Base-by-base conservation (phyloP, 148 eudicot species). In the Rhododendron henanense region DNA sequence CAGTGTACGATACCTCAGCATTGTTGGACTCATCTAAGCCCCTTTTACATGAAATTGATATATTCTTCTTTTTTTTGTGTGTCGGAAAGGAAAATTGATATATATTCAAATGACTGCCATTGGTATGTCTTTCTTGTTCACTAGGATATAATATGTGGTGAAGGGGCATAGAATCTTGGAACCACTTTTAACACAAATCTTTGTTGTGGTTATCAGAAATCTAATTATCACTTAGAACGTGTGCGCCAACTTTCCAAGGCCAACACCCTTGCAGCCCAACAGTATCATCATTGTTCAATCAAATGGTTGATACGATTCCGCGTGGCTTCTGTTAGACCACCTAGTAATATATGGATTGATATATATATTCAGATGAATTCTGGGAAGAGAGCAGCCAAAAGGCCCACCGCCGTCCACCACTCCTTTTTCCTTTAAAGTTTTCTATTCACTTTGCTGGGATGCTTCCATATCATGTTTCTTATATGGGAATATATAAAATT, bases 401-500 rank as follows among this genome's bases (percentile, higher is more conserved):
- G 6, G 45, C 25, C 35, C 57, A 25, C 19, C 57, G 57, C 50
- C 81, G 2, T 79, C 50, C 57, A 45, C 81, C 31, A 10, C 81
- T 47, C 41, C 48, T 44, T 47, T 44, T 47, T 10, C 23, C 25
- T 35, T 5, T 48, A 76, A 76, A 23, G 3, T n/a, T 47, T 44
- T 79, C 45, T 18, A n/a, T 79, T 3, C 45, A 50, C 86, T 41
- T 48, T 53, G 61, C 50, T 84, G 86, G 71, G 86, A 84, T 71
- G 81, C 86, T 51, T 76, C 67, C 51, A 53, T 53, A 76, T 76
- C 86, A 84, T 19, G 31, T 84, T 84, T 75, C 81, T 5, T 6
- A 76, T 55, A 51, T 84, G 78, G 86, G 86, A 75, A 84, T 73
- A 50, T 84, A 28, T 2, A 48, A 51, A 37, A 48, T 63, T 79